Evolutionary conservation across 306 rosid species (phyloP), one percentile per base, ranked within the genome.

Genomic region (Pyrus betulifolia): DNA sequence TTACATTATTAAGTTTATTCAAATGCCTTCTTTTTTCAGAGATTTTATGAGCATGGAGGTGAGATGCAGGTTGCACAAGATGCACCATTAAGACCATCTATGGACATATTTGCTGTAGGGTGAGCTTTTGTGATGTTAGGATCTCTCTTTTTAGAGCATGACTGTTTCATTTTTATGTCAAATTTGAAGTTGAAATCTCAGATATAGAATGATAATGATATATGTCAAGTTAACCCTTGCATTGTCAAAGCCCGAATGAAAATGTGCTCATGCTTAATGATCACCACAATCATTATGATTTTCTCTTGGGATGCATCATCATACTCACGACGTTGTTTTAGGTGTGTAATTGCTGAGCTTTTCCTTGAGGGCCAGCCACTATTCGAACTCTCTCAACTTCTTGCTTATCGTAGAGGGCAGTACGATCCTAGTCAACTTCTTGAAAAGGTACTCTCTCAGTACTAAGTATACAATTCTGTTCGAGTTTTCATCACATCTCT

Each of bases 311-410:
- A 67, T n/a, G 23, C 57, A 28, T 9, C 54, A 63, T 55, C 42
- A 25, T 30, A 57, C 10, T 46, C 58, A 72, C 85, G 70, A 75
- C 74, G 59, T 79, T 80, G 45, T 78, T 82, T 76, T 83, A 91
- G 98, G 86, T 92, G 99, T 87, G 99, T 92, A 67, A 92, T 90
- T 83, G 99, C 97, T 10, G 99, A 95, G 89, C 99, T 95, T 86
- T 95, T 95, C 86, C 96, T 89, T 45, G 98, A 92, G 89, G 98
- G 98, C 59, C 98, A 95, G 79, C 97, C 98, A 4, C 88, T 90
- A 64, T 95, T 95, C 76, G 98, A 92, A 85, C 89, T 92, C 60
- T 89, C 97, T 78, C 99, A 95, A 82, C 97, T 95, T 81, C 96
- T 95, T 71, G 90, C 99, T 70, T 95, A 92, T 88, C 99, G 99